These are phyloP conservation scores for Coemansia sp. DNA, from an alignment of 192 early-diverging fungal genomes.

Conservation along the genomic window DNA sequence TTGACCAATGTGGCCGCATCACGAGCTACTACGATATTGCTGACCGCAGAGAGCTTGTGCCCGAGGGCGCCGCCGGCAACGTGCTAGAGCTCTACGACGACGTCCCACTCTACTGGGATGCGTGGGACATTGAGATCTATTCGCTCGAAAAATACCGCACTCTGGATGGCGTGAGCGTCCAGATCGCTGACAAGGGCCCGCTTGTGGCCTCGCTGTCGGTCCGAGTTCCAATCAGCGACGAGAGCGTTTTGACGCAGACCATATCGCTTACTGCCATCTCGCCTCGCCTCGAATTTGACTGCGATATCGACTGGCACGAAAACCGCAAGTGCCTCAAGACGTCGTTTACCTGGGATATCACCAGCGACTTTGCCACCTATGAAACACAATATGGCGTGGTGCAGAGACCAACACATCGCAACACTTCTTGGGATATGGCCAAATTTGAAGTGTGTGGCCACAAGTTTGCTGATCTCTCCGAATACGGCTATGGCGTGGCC, in stretches of 20 bases:
- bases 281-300: constrained; percentile 82
- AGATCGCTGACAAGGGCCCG: constrained; percentile 70
- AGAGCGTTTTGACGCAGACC: constrained; percentile 65
- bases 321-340: constrained; percentile 86
- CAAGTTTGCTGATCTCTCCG: constrained; percentile 92
- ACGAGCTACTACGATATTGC: constrained; percentile 57
- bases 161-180: constrained; percentile 49
- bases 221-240: constrained; percentile 57
- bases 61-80: constrained; percentile 63
- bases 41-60: constrained; percentile 48
- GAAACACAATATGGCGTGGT: constrained; percentile 92
- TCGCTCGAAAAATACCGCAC: constrained; percentile 79
- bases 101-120: constrained; percentile 84
- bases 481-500: constrained; percentile 91
- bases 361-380: constrained; percentile 81
- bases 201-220: constrained; percentile 68
- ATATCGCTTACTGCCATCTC: constrained; percentile 72
- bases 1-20: constrained; percentile 71
- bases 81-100: constrained; percentile 83
- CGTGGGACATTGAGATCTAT: constrained; percentile 86
- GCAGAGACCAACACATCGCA: constrained; percentile 89
- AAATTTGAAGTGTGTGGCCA: constrained; percentile 97
- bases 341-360: constrained; percentile 83
- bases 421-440: constrained; percentile 80
- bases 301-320: constrained; percentile 86